A percentile compares a stretch with the other conserved stretches of the same genome.
These are phyloP conservation scores for Lipomyces yamadae DNA, from an alignment of 805 yeast species.

Conservation along the genomic window DNA sequence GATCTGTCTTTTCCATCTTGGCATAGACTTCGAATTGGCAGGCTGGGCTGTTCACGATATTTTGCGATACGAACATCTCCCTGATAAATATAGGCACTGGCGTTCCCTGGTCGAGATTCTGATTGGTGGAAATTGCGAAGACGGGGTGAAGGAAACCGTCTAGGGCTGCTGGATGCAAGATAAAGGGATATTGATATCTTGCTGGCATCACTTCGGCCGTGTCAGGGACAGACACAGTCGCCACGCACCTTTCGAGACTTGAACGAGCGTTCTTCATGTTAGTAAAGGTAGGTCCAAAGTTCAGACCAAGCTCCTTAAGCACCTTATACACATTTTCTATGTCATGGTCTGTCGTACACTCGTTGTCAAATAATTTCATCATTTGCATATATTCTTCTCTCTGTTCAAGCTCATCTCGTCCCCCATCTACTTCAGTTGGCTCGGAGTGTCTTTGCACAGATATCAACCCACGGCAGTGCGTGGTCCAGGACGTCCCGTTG, in stretches of 20 bases:
- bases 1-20: neutral
- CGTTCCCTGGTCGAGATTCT: slow-evolving; percentile 1
- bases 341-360: neutral
- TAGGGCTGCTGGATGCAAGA: neutral
- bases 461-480: neutral
- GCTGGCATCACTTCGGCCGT: slow-evolving; percentile 1
- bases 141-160: neutral
- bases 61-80: neutral
- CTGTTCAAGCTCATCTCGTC: neutral
- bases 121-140: neutral
- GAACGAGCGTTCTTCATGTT: neutral
- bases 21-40: neutral
- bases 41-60: neutral
- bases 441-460: neutral
- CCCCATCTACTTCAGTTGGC: slow-evolving; percentile 1
- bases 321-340: neutral
- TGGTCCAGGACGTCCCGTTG: slow-evolving; percentile 1
- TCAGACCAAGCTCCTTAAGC: neutral
- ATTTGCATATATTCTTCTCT: neutral
- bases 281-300: neutral
- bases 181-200: neutral
- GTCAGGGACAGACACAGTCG: slow-evolving; percentile 1
- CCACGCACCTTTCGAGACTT: neutral
- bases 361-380: neutral
- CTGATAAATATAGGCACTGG: neutral